Base-by-base conservation (phyloP, 2,329 filamentous ascomycete genomes). In the Fusarium nurragi region DNA sequence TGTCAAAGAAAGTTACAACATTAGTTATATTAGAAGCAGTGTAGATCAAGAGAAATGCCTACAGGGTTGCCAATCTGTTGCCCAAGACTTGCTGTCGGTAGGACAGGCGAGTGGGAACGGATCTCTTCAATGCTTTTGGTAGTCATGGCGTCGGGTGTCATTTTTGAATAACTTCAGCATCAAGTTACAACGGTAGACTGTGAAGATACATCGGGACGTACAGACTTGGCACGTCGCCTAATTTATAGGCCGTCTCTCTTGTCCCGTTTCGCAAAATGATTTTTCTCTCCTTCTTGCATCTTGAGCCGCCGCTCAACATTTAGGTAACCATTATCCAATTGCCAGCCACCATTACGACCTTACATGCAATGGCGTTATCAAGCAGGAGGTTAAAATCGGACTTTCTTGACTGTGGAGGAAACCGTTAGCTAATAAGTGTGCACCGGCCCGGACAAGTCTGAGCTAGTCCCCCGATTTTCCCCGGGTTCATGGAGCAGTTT, bases 361-460 rank as follows among this genome's bases (percentile, higher is more conserved):
- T 14, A 23, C 12, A 36, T 38, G 23, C 26, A 30, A 32, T 59
- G 54, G 54, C 45, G 46, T 53, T 12, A 23, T 36, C 45, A 45
- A 37, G 40, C 16, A 65, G 14, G 25, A 50, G 34, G 23, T 23
- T 46, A 59, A 55, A 64, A 21, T 39, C 22, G 22, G 47, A 44
- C 14, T 50, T 47, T 47, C 13, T 19, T 26, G 21, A 38, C 7
- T 18, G 25, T 39, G 28, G 30, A 61, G 48, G 54, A 61, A 61
- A 61, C 60, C 47, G 32, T 64, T 64, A 64, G 61, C 60, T 64
- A 64, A 64, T 64, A 41, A 23, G 45, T 60, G 36, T 50, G 60
- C 44, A 54, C 46, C 39, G 40, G 40, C 21, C 60, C 26, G 60
- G 61, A 46, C 43, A 37, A 37, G 40, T 26, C 54, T 23, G 54